phyloP scores from a whole-genome alignment of 2,329 filamentous ascomycete species.

The Metarhizium anisopliae region DNA sequence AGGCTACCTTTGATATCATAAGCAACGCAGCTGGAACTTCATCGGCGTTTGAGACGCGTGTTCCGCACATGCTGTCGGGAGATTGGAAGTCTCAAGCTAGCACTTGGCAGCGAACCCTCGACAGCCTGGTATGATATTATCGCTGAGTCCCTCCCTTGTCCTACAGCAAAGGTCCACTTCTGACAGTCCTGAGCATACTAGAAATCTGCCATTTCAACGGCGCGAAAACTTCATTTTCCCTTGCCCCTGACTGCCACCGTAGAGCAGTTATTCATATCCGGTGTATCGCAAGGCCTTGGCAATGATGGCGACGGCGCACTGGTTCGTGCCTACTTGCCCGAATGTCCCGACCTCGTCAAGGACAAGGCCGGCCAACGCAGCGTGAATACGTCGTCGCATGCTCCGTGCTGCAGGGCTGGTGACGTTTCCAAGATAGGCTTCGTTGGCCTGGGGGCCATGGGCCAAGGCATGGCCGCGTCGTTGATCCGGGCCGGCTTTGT shows the following conservation, averaged over 20 bases:
- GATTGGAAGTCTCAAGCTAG: slow-evolving; percentile 31
- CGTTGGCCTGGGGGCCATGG: too few species aligned
- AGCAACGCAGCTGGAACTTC: slow-evolving; percentile 23
- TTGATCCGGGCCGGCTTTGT: too few species aligned
- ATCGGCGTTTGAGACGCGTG: slow-evolving; percentile 51
- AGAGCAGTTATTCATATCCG: slow-evolving; percentile 23
- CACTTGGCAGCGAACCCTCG: slow-evolving; percentile 20
- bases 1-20: slow-evolving; percentile 20
- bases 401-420: too few species aligned
- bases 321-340: slow-evolving; percentile 8
- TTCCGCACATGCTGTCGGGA: slow-evolving; percentile 40
- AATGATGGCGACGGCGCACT: slow-evolving; percentile 18
- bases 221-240: slow-evolving; percentile 22
- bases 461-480: too few species aligned
- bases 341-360: too few species aligned
- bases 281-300: slow-evolving; percentile 17
- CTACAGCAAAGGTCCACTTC: too few species aligned
- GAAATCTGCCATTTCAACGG: slow-evolving; percentile 17
- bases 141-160: too few species aligned
- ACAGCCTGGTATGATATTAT: too few species aligned
- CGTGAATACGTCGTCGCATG: too few species aligned
- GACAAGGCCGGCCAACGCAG: too few species aligned
- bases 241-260: slow-evolving; percentile 24
- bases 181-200: slow-evolving; percentile 19
- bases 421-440: too few species aligned